phyloP scores from a whole-genome alignment of 345 rosid species.

The Populus tremula region DNA sequence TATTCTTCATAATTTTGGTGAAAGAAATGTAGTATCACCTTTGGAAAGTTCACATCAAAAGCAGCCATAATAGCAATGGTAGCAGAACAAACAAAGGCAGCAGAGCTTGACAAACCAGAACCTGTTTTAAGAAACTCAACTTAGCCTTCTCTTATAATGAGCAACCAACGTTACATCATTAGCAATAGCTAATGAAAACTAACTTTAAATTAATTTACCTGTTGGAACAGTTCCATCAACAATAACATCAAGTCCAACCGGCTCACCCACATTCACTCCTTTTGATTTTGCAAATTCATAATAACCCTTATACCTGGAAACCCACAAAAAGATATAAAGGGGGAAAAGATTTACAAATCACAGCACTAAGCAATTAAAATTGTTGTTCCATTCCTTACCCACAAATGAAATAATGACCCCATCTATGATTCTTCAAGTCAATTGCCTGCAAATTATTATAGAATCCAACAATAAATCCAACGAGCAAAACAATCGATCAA shows the following conservation, averaged over 20 bases:
- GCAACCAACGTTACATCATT: background rate
- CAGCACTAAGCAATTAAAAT: background rate
- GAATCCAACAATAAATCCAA: background rate
- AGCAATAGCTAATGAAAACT: background rate
- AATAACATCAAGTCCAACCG: slow-evolving; percentile 81
- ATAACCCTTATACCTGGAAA: slow-evolving; percentile 78
- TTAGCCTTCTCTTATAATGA: background rate
- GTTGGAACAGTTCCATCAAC: slow-evolving; percentile 96
- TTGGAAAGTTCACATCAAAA: slow-evolving; percentile 57
- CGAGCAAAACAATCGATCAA: background rate
- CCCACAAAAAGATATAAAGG: background rate
- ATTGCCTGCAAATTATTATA: slow-evolving; percentile 50
- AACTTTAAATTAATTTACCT: slow-evolving; percentile 33
- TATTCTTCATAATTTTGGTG: background rate
- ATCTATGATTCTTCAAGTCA: slow-evolving; percentile 82
- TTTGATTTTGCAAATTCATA: slow-evolving; percentile 69
- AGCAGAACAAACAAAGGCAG: slow-evolving; percentile 94
- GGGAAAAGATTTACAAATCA: background rate
- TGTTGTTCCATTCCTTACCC: slow-evolving; percentile 53
- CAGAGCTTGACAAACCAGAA: slow-evolving; percentile 91
- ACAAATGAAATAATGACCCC: slow-evolving; percentile 96
- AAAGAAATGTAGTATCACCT: slow-evolving; percentile 42
- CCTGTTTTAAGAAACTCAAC: slow-evolving; percentile 40
- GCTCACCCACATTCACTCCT: slow-evolving; percentile 63
- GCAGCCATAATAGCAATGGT: slow-evolving; percentile 94